Evolutionary conservation across 495 filamentous ascomycete species (phyloP).

Genomic region (Copromyces sp.): DNA sequence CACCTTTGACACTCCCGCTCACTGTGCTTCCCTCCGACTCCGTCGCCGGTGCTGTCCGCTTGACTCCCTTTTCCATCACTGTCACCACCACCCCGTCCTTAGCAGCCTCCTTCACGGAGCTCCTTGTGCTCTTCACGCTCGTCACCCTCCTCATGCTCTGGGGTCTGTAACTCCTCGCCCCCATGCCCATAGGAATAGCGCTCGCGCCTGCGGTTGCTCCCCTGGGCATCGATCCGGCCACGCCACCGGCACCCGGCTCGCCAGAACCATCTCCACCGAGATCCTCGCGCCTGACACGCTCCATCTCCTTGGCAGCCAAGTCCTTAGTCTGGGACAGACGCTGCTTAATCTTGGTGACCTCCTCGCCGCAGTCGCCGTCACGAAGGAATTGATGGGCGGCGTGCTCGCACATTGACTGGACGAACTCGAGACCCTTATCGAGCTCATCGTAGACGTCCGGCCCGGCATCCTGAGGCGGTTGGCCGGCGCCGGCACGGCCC

Average conservation of each 20-base stretch:
- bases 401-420: constrained; percentile 70
- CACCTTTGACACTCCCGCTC: neutral
- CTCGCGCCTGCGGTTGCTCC: neutral
- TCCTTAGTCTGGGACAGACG: constrained; percentile 49
- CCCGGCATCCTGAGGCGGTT: constrained; percentile 3
- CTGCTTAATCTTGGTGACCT: constrained; percentile 58
- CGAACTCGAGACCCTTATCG: constrained; percentile 67
- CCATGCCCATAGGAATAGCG: neutral
- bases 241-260: constrained; percentile 12
- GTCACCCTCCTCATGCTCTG: constrained; percentile 21
- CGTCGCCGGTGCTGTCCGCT: neutral
- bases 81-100: constrained; percentile 8
- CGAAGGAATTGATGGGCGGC: constrained; percentile 81
- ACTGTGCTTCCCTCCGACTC: neutral
- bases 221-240: constrained; percentile 14
- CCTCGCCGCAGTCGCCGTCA: constrained; percentile 65
- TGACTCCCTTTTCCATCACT: constrained; percentile 9
- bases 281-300: constrained; percentile 35
- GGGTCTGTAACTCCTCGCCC: constrained; percentile 5
- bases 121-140: neutral
- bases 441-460: constrained; percentile 57
- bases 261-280: constrained; percentile 13
- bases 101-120: constrained; percentile 8
- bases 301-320: constrained; percentile 47
- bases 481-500: neutral